Base-by-base conservation (phyloP, 257 asterid species). In the Solanum chilense region DNA sequence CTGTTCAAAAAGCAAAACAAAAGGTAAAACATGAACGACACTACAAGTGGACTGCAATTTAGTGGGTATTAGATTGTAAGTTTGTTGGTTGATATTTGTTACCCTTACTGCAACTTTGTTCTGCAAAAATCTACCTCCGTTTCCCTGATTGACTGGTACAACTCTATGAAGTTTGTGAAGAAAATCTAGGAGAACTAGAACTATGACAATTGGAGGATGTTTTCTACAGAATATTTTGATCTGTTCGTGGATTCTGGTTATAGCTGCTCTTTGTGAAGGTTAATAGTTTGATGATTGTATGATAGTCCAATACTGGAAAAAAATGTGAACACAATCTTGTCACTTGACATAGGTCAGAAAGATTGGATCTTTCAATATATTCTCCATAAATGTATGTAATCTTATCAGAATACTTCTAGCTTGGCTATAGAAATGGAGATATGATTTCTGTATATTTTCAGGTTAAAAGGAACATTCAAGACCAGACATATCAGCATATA, bases 391-490 rank as follows among this genome's bases (percentile, higher is more conserved):
- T 74, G 52, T 74, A 74, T 37, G 49, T 74, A 21, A 39, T 37
- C 52, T 37, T 39, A 73, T 20, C 49, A 20, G 16, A 20, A 73
- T 37, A 73, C 29, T 37, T 73, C 49, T 73, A 47, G 66, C 18
- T 47, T 80, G 7, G 69, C 39, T 49, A 20, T 49, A 49, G 85
- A 31, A 49, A 18, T 49, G 70, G 45, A 81, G 85, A 49, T 49
- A 10, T 81, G 18, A 81, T 81, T 47, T 62, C 13, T 77, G 62
- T 64, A 27, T 82, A 75, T n/a, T 89, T 87, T 87, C 92, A 92
- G 94, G 89, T 91, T 71, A 86, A 80, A 86, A 83, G 87, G 91
- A 91, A 91, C 86, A 88, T 91, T 77, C 90, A 91, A 87, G 92
- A 88, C 31, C 87, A 91, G 88, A 56, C 91, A 31, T 90, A 90